Percentiles rank a stretch among this genome's conserved stretches.
These are phyloP conservation scores for Mycena latifolia DNA, from an alignment of 768 basidiomycete genomes.

Conservation along the genomic window DNA sequence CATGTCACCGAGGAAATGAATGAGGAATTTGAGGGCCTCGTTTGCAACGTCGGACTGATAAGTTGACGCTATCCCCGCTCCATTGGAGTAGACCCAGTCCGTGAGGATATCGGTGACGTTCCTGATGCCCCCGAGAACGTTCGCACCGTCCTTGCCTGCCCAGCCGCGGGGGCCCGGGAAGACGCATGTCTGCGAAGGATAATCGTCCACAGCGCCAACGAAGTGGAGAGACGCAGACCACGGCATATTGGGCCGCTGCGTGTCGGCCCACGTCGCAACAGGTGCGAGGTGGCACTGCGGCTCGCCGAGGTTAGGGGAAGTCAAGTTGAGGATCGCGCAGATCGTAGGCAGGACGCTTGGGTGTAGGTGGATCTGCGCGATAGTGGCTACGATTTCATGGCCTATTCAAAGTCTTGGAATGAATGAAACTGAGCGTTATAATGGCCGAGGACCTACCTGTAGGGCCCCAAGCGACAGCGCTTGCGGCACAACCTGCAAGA, in stretches of 20 bases:
- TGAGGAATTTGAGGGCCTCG: slow-evolving; percentile 91
- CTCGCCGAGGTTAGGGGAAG: slow-evolving; percentile 45
- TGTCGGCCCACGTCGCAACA: slow-evolving; percentile 92
- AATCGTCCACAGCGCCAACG: slow-evolving; percentile 78
- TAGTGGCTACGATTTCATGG: slow-evolving; percentile 93
- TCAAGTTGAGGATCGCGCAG: slow-evolving; percentile 76
- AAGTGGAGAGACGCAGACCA: slow-evolving; percentile 87
- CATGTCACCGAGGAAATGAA: slow-evolving; percentile 95
- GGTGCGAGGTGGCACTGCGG: slow-evolving; percentile 87
- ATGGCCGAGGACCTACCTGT: too few relatives aligned
- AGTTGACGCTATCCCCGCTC: slow-evolving; percentile 38
- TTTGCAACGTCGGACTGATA: slow-evolving; percentile 58
- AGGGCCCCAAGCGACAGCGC: too few relatives aligned
- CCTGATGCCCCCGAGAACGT: slow-evolving; percentile 82
- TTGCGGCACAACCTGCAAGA: too few relatives aligned
- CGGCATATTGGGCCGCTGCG: slow-evolving; percentile 67
- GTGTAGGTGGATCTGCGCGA: slow-evolving; percentile 93
- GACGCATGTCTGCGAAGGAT: slow-evolving; percentile 79
- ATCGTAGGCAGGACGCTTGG: slow-evolving; percentile 75
- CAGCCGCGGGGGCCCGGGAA: slow-evolving; percentile 87
- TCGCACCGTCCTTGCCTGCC: slow-evolving; percentile 64
- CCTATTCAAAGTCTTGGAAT: too few relatives aligned
- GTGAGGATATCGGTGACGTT: slow-evolving; percentile 79
- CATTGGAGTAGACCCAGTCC: slow-evolving; percentile 37
- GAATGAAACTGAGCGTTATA: too few relatives aligned